Evolutionary conservation across 352 stramenopile genomes (phyloP).

Genomic region (Blastocystis sp.): DNA sequence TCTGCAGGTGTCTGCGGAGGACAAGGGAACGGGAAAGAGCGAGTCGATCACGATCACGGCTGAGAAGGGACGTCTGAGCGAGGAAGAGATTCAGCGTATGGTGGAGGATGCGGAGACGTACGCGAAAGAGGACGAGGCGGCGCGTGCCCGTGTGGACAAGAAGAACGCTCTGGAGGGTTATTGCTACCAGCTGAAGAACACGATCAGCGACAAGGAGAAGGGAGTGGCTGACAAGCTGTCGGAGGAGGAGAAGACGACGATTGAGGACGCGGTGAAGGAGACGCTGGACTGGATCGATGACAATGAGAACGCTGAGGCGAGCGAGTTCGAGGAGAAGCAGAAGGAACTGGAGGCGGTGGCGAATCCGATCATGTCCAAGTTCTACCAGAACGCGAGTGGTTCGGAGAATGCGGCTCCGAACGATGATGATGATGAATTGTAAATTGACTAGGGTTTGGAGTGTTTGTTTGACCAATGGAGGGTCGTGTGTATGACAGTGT

Average conservation of each 20-base stretch:
- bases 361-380: conserved; percentile 95
- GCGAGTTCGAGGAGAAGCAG: conserved; percentile 89
- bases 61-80: conserved; percentile 90
- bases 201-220: conserved; percentile 82
- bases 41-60: conserved; percentile 96
- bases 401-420: not conserved
- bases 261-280: conserved; percentile 85
- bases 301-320: conserved; percentile 90
- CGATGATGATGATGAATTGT: conserved; percentile 52
- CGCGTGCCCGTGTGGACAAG: conserved; percentile 80
- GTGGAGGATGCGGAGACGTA: conserved; percentile 91
- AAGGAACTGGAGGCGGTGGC: conserved; percentile 89
- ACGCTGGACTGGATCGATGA: conserved; percentile 97
- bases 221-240: conserved; percentile 84
- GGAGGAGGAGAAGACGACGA: conserved; percentile 78
- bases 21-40: conserved; percentile 94
- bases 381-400: conserved; percentile 72
- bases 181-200: conserved; percentile 86
- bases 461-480: not conserved
- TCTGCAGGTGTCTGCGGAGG: conserved; percentile 87
- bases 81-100: conserved; percentile 98
- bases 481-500: not conserved
- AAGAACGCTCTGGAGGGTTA: conserved; percentile 91
- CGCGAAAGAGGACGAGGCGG: conserved; percentile 91
- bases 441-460: not conserved